Evolutionary conservation across 495 filamentous ascomycete genomes (phyloP), one percentile per base, ranked within the genome.

Genomic region (Pseudoneurospora amorphoporcata): DNA sequence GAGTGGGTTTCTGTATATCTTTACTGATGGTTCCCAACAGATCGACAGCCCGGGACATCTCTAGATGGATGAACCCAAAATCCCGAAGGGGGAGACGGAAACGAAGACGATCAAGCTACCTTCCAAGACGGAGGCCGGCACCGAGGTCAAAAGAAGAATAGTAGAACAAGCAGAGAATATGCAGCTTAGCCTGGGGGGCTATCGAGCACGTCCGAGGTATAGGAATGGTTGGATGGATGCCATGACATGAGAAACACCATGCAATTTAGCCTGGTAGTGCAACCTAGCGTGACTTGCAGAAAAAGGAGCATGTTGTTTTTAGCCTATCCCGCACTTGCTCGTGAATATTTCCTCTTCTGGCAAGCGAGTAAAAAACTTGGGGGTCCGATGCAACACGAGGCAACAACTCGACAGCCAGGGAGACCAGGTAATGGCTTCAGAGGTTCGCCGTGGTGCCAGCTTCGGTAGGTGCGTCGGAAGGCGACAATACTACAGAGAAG

Each of bases 251-350:
- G 42, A 47, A 42, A 37, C 17, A 47, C 29, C 5, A 61, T 32
- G 69, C 32, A 71, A 71, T 71, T 71, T 71, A 71, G 42, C 69
- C 69, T 71, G 17, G 69, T 38, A 10, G 39, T 32, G 23, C 29
- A 32, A 5, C 69, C 45, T 29, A n/a, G 40, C 39, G 35, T 71
- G 38, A 47, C 69, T 61, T 17, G 53, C 53, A 61, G 29, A 35
- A 61, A 32, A 29, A 29, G 23, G 41, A 53, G 40, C 39, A 17
- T 45, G 3, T 17, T 29, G 69, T 17, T 45, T 70, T 70, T 70
- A 70, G 69, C 69, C 69, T 70, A n/a, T 70, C 40, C 29, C 32
- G 69, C 23, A 45, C 38, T 71, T 71, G 29, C 69, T 61, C 53
- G 29, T 61, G 29, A 71, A 17, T 29, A 32, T 71, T 71, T 42